Conservation (phyloP, 106 monocot genomes). For the Dendrobium officinale region DNA sequence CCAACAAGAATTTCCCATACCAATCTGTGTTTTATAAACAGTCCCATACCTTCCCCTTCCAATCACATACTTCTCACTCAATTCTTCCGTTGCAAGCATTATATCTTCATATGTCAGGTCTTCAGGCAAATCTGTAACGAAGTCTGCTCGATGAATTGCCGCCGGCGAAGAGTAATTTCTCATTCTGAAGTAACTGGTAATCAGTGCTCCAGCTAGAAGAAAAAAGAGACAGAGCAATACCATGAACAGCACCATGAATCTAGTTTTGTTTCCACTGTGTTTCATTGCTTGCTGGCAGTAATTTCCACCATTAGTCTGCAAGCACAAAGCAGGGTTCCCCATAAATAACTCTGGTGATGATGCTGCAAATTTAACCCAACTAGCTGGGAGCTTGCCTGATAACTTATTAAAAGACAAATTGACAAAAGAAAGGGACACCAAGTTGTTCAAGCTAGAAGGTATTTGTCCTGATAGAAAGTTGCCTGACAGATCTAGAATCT, state of each 20-base stretch:
- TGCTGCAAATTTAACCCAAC: constrained; percentile 48
- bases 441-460: constrained; percentile 37
- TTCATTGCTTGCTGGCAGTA: constrained; percentile 3
- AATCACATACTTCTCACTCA: constrained; percentile 66
- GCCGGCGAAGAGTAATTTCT: constrained; percentile 7
- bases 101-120: constrained; percentile 62
- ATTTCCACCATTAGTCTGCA: constrained; percentile 8
- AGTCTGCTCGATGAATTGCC: constrained; percentile 13
- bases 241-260: constrained; percentile 1
- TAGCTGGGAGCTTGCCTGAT: constrained; percentile 36
- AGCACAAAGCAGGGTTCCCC: constrained; percentile 35
- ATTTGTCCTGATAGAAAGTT: constrained; percentile 59
- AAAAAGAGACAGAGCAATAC: constrained; percentile 18
- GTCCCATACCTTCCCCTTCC: constrained; percentile 69
- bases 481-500: constrained; percentile 53
- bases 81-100: constrained; percentile 47
- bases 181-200: constrained; percentile 10
- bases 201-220: constrained; percentile 22
- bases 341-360: constrained; percentile 35
- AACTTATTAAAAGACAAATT: constrained; percentile 62
- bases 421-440: constrained; percentile 56
- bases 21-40: constrained; percentile 54
- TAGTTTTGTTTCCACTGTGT: constrained; percentile 9
- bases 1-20: constrained; percentile 41
- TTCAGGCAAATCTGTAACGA: constrained; percentile 39